Base-by-base conservation (phyloP, 1,139 yeast species). In the Taphrina confusa region DNA sequence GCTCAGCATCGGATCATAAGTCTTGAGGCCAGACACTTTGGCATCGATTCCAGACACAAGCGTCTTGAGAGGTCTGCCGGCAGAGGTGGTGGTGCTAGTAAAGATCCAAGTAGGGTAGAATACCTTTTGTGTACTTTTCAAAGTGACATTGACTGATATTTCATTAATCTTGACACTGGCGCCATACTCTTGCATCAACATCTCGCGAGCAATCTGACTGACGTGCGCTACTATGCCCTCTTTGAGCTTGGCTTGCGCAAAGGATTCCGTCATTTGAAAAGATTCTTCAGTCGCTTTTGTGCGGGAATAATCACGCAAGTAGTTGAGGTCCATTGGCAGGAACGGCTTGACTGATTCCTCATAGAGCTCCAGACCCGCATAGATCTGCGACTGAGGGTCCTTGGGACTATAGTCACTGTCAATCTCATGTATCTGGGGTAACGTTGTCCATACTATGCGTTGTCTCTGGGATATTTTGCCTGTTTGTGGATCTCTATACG, bases 401-500 rank as follows among this genome's bases (percentile, higher is more conserved):
- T 45, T 34, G 9, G 34, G 49, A 33, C 34, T 54, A 27, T 54
- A 54, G 28, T 42, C 51, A 44, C 49, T 54, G 20, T 54, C 39
- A 12, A 54, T 33, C 44, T 54, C 58, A 20, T 47, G 52, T n/a
- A 54, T 31, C 18, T 46, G 58, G 4, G 58, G 58, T 34, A 54
- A 34, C 1, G 49, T 36, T 5, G 51, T 40, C 58, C 58, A 54
- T 8, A 54, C 47, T 12, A 46, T 54, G 4, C 49, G 31, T 27
- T 42, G 49, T 14, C 58, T 34, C 28, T 54, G 58, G 23, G 27
- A 16, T 11, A 54, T 44, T 36, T 28, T 45, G 4, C 58, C 58
- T n/a, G 58, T 54, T 20, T 54, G 58, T n/a, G 58, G 51, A 34
- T 54, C 58, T 8, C 58, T 16, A 14, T 54, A 54, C 11, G 58